Conservation (phyloP, 1,284 basidiomycete genomes). For the Coniferiporia sulphurascens region DNA sequence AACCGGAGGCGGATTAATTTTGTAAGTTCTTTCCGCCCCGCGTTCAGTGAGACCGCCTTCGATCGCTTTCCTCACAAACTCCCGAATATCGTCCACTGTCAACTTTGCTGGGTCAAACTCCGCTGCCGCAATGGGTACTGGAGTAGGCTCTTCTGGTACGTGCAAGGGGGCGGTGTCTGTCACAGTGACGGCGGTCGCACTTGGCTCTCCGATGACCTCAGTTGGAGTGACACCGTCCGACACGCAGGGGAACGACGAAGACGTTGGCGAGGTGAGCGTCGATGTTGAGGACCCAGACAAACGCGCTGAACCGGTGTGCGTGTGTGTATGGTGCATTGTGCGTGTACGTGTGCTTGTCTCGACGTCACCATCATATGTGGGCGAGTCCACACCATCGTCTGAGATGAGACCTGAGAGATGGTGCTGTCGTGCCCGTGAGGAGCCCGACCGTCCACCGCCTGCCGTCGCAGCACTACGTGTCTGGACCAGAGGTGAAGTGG, state of each 20-base stretch:
- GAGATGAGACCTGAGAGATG: conserved; percentile 55
- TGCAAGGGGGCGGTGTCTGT: conserved; percentile 9
- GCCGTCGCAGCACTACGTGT: conserved; percentile 26
- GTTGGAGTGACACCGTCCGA: conserved; percentile 27
- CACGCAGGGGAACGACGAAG: conserved; percentile 26
- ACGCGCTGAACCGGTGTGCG: conserved; percentile 31
- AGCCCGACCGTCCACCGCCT: conserved; percentile 14
- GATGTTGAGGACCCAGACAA: conserved; percentile 39
- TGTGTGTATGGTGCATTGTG: conserved; percentile 23
- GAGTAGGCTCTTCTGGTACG: conserved; percentile 38
- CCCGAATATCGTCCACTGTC: conserved; percentile 68
- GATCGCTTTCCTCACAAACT: conserved; percentile 62
- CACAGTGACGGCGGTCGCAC: conserved; percentile 19
- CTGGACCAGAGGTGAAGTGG: conserved; percentile 27
- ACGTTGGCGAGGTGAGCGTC: conserved; percentile 44
- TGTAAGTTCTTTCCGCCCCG: conserved; percentile 62
- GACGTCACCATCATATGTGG: conserved; percentile 88
- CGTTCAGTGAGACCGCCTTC: conserved; percentile 36
- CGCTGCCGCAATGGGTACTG: conserved; percentile 35
- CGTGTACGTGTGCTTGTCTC: conserved; percentile 58
- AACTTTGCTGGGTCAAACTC: conserved; percentile 62
- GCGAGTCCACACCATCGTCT: conserved; percentile 73
- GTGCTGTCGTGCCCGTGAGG: conserved; percentile 26
- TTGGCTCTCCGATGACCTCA: conserved; percentile 19
- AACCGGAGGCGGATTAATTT: conserved; percentile 78